Percentiles rank a stretch among this genome's conserved stretches.
Evolutionary conservation across 192 early-diverging fungal species (phyloP).

Genomic region (Pilaira anomala): DNA sequence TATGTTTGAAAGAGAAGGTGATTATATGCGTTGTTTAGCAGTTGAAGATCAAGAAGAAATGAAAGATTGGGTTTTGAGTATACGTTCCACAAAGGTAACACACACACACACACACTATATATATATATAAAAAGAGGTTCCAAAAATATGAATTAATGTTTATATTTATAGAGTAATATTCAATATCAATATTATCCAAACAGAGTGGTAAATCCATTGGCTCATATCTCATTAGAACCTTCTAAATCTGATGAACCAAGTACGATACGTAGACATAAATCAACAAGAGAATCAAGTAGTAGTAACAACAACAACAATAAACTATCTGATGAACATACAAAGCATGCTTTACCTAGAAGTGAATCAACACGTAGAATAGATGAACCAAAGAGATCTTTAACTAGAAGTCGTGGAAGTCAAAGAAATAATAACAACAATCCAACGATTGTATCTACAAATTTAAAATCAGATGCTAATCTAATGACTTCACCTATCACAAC

Average conservation of each 20-base stretch:
- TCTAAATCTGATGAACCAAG: neutral
- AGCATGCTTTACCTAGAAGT: conserved; percentile 8
- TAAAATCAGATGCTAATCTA: no score
- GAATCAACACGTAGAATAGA: conserved; percentile 17
- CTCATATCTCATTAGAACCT: neutral
- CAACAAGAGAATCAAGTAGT: conserved; percentile 9
- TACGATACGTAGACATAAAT: conserved; percentile 17
- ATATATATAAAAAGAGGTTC: no score
- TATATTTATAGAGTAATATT: conserved; percentile 19
- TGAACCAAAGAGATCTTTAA: neutral
- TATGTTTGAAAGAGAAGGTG: conserved; percentile 82
- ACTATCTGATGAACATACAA: conserved; percentile 1
- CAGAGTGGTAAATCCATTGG: conserved; percentile 16
- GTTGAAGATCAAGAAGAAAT: conserved; percentile 61
- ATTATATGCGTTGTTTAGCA: conserved; percentile 76
- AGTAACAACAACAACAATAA: neutral
- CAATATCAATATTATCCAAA: conserved; percentile 26
- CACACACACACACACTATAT: neutral
- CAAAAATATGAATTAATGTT: neutral
- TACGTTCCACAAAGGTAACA: conserved; percentile 67
- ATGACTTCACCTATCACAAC: no score
- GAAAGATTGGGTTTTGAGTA: conserved; percentile 70
- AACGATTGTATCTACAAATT: neutral
- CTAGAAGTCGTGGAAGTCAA: neutral
- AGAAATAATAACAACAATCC: neutral